Evolutionary conservation across 768 basidiomycete genomes (phyloP), one percentile per base, ranked within the genome.

Genomic region (Podaxis sp.): DNA sequence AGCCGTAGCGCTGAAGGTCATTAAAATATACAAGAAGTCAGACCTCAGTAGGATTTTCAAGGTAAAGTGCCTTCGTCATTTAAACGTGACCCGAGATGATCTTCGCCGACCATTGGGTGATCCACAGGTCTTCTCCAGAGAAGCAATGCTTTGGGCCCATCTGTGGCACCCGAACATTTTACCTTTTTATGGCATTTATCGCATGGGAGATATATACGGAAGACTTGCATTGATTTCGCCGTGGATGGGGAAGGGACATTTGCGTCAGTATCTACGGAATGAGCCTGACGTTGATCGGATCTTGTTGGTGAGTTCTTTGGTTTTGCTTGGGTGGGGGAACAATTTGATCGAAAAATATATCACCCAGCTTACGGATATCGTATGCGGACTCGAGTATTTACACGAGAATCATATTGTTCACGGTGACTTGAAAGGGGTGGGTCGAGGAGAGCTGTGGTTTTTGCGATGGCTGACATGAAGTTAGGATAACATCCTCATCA

Each of bases 391-490:
- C 17, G 24, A 42, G 30, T 69, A 67, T 63, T 59, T 71, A 4
- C 70, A 71, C 44, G 61, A 62, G 1, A 33, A 59, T 30, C 30
- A 46, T n/a, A 58, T 71, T 19, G 44, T 68, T 0, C 68, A 71
- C 52, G 67, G 70, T 9, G 70, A 71, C 24, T 54, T 71, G 40
- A 69, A 69, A 65, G 67, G 68, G 36, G 70, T 71, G 52, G 46
- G 67, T 51, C 12, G 12, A 9, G 57, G 42, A 56, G 12, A 5
- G 12, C 22, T 46, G 44, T 6, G 44, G 44, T 22, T 3, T 49
- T 15, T 58, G 30, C 26, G 22, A 9, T 51, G 4, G 24, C 30
- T 52, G 15, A 51, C 22, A n/a, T 28, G 15, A 19, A 17, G 33
- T 3, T 13, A 72, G 69, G 28, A 22, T 4, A 69, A 70, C 49